Base-by-base conservation (phyloP, 139 green algal genomes). In the Zygnema cylindricum region DNA sequence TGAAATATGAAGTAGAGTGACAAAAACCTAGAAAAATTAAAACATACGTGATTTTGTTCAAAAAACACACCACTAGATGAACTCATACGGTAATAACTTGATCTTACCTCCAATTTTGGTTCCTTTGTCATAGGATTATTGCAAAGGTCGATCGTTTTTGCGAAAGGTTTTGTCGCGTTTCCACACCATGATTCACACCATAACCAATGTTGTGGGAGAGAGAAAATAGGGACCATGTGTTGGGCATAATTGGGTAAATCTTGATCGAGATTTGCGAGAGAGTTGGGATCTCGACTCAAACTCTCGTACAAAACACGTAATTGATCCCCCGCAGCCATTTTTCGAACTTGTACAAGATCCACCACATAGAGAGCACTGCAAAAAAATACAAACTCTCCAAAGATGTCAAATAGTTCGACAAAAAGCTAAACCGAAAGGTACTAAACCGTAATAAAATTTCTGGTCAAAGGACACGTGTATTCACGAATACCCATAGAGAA, bases 121-220 rank as follows among this genome's bases (percentile, higher is more conserved):
- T 99, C 98, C 95, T 99, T 99, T 54, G 98, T 99, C 88, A 97
- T 94, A 25, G 98, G 98, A 94, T 99, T 99, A 94, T 99, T 99
- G 95, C 98, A 99, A 81, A 99, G 94, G 92, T 99, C 98, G 57
- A 99, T 99, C 30, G 97, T 99, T 90, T 97, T 97, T 35, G 98
- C 97, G 89, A 69, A n/a, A 0, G 33, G 43, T 88, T 98, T 98
- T 16, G 96, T 99, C 1, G 91, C 86, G 73, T 98, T 97, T 43
- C 97, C 97, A 88, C 98, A 99, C 98, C 98, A 99, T 16, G 95
- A 98, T 93, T 99, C 98, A 86, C 98, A 99, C 97, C 97, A 99
- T 43, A 99, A 93, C 98, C 98, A 99, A 91, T 98, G 95, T 92
- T 97, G 92, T 1, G 88, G 88, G 77, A 99, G 92, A 42, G 93